These are phyloP conservation scores for Tolypocladium album DNA, from an alignment of 2,329 filamentous ascomycete genomes.

Conservation along the genomic window DNA sequence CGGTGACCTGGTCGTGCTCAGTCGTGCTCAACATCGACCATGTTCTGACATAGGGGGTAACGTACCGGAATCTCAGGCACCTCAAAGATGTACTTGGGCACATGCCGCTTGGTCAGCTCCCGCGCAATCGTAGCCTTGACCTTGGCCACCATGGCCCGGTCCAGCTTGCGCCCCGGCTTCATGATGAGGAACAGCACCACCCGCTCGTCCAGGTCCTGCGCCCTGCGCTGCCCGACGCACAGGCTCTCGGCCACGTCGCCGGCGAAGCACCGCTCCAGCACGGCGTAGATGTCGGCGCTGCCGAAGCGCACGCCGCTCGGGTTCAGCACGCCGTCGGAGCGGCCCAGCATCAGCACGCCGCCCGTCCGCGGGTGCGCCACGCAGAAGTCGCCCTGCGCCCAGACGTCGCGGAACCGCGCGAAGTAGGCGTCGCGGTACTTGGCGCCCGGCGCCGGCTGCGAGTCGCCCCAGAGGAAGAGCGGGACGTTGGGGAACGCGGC, in stretches of 20 bases:
- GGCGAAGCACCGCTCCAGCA: constrained; percentile 57
- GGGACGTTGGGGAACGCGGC: constrained; percentile 68
- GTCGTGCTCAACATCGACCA: too few species aligned
- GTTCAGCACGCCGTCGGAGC: constrained; percentile 72
- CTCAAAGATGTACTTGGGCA: constrained; percentile 70
- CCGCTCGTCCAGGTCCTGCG: constrained; percentile 40
- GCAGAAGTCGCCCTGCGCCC: constrained; percentile 79
- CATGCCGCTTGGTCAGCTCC: constrained; percentile 62
- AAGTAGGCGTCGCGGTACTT: constrained; percentile 54
- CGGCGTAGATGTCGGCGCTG: constrained; percentile 68
- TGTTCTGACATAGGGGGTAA: not conserved
- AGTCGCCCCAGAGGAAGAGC: constrained; percentile 52
- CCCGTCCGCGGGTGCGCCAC: constrained; percentile 57
- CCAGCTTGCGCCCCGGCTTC: constrained; percentile 45
- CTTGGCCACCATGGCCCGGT: constrained; percentile 38
- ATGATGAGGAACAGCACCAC: constrained; percentile 47
- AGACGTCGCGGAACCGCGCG: constrained; percentile 53
- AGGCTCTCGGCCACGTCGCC: constrained; percentile 58
- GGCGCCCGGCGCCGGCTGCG: constrained; percentile 32
- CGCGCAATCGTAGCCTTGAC: constrained; percentile 55
- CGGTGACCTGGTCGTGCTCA: constrained; percentile 47
- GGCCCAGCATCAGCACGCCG: constrained; percentile 54
- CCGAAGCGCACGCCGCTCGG: constrained; percentile 72
- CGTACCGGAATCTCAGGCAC: constrained; percentile 63
- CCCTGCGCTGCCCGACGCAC: constrained; percentile 67